These are phyloP conservation scores for Tranzscheliella williamsii DNA, from an alignment of 1,284 basidiomycete species.

Conservation along the genomic window DNA sequence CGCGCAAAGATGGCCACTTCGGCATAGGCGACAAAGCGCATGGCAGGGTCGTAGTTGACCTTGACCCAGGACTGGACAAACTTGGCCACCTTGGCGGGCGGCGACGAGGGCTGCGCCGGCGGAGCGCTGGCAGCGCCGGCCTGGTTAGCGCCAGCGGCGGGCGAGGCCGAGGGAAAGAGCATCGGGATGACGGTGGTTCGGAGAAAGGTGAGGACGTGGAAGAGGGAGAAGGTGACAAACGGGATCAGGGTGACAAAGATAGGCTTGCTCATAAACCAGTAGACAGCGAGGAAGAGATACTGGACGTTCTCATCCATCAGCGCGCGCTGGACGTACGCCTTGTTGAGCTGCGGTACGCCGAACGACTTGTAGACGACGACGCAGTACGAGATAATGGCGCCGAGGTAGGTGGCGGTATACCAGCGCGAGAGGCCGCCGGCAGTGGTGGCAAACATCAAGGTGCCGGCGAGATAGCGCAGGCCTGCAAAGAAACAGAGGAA, in stretches of 20 bases:
- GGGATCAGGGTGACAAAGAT: conserved; percentile 60
- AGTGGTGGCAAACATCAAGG: conserved; percentile 40
- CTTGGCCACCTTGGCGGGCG: conserved; percentile 51
- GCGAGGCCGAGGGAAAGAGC: conserved; percentile 35
- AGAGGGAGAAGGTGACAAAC: conserved; percentile 60
- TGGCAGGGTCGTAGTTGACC: conserved; percentile 61
- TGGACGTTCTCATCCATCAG: conserved; percentile 62
- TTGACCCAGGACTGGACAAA: conserved; percentile 60
- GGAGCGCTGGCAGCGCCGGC: conserved; percentile 19
- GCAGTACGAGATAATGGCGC: conserved; percentile 60
- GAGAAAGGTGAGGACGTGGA: conserved; percentile 58
- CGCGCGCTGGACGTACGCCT: conserved; percentile 59
- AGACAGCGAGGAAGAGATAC: conserved; percentile 59
- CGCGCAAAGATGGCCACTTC: conserved; percentile 59
- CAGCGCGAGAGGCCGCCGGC: conserved; percentile 47
- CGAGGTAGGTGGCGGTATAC: conserved; percentile 56
- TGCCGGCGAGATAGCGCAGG: conserved; percentile 51
- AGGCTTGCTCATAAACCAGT: conserved; percentile 61
- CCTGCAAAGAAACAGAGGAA: conserved; percentile 58
- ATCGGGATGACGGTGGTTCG: conserved; percentile 53
- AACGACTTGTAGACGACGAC: conserved; percentile 61
- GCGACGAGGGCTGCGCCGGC: conserved; percentile 18
- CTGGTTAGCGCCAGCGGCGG: conserved; percentile 18
- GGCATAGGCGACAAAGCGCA: conserved; percentile 60
- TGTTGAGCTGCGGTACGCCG: conserved; percentile 57